These are phyloP conservation scores for Sinapis alba DNA, from an alignment of 441 rosid species.

Conservation along the genomic window DNA sequence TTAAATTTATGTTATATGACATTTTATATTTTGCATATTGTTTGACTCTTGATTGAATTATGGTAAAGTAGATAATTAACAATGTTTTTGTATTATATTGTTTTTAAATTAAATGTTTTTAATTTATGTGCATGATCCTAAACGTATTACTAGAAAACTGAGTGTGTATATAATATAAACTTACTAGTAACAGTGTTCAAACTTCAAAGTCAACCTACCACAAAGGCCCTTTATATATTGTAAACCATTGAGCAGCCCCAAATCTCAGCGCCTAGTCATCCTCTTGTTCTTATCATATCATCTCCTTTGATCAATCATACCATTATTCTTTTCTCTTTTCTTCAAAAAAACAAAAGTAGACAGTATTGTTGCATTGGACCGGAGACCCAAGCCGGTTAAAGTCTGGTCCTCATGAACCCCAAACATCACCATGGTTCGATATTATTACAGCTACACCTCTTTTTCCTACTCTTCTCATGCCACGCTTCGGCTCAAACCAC, in stretches of 20 bases:
- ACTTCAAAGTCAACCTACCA: conserved; percentile 35
- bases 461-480: conserved; percentile 12
- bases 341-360: not conserved
- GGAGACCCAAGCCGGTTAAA: conserved; percentile 11
- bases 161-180: not conserved
- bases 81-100: not conserved
- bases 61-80: not conserved
- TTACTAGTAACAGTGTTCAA: conserved; percentile 9
- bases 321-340: not conserved
- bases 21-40: not conserved
- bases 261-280: not conserved
- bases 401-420: conserved; percentile 28
- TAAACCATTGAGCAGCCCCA: conserved; percentile 25
- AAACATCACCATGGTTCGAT: conserved; percentile 18
- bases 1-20: too few relatives aligned
- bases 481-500: conserved; percentile 17
- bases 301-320: not conserved
- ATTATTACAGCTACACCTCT: not conserved
- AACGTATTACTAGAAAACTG: not conserved
- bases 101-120: not conserved
- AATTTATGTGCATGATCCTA: not conserved
- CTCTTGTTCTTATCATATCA: conserved; percentile 7
- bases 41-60: not conserved
- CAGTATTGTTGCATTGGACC: conserved; percentile 30
- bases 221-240: conserved; percentile 6